Evolutionary conservation across 1,139 yeast genomes (phyloP).

Genomic region (Yamadazyma diddensiae): DNA sequence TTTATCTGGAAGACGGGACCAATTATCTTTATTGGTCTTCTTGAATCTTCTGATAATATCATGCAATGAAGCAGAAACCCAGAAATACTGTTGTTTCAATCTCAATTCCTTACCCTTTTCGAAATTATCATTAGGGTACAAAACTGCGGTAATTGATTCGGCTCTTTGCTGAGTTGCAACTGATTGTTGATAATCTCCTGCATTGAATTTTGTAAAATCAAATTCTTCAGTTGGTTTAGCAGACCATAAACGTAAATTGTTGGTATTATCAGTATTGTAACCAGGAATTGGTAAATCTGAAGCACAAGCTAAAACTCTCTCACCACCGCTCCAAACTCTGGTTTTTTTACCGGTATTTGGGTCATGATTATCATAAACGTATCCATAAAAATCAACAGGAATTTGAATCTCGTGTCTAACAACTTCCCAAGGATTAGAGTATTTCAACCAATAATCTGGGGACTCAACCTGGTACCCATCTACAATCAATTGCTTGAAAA

Average conservation of each 20-base stretch:
- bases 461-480: constrained; percentile 93
- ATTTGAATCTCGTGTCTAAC: constrained; percentile 83
- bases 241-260: constrained; percentile 88
- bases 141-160: constrained; percentile 86
- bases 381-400: constrained; percentile 91
- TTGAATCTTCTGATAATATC: constrained; percentile 90
- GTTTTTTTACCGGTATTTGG: constrained; percentile 51
- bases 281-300: constrained; percentile 95
- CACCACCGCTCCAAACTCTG: constrained; percentile 82
- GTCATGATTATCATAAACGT: constrained; percentile 61
- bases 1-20: constrained; percentile 82
- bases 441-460: constrained; percentile 92
- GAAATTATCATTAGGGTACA: constrained; percentile 91
- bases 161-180: constrained; percentile 85
- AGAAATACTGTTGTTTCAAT: constrained; percentile 92
- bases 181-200: constrained; percentile 86
- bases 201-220: constrained; percentile 87
- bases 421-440: constrained; percentile 91
- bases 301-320: constrained; percentile 87
- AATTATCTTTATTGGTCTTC: constrained; percentile 65
- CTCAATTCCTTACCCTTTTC: constrained; percentile 89
- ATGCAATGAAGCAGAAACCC: constrained; percentile 93
- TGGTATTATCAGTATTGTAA: constrained; percentile 76
- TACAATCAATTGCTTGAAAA: constrained; percentile 84
- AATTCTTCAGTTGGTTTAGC: constrained; percentile 89